These are phyloP conservation scores for Paxillus ammoniavirescens DNA, from an alignment of 768 basidiomycete species.

Conservation along the genomic window DNA sequence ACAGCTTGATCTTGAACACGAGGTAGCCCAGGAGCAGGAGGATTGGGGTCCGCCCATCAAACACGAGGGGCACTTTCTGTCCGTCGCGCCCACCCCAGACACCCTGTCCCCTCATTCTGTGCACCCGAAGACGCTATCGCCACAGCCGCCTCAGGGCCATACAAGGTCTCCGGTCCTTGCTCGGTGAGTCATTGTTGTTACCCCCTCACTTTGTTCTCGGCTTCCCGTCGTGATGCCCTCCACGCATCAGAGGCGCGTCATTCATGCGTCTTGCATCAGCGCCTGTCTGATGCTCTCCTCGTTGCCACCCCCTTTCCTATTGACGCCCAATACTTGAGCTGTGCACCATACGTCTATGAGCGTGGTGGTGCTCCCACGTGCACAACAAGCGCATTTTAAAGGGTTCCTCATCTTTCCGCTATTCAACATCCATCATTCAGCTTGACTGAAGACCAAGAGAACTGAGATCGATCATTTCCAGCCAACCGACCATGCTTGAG, in stretches of 20 bases:
- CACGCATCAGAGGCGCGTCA: not conserved
- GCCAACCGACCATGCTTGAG: slow-evolving; percentile 51
- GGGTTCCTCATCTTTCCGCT: not conserved
- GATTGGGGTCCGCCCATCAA: slow-evolving; percentile 25
- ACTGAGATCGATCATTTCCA: slow-evolving; percentile 24
- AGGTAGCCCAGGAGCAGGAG: slow-evolving; percentile 19
- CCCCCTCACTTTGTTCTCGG: not conserved
- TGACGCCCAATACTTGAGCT: slow-evolving; percentile 1
- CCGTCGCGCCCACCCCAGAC: slow-evolving; percentile 8
- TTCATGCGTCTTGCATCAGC: not conserved
- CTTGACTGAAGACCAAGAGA: not conserved
- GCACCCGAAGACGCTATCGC: slow-evolving; percentile 10
- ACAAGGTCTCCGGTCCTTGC: slow-evolving; percentile 31
- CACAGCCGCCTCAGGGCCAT: slow-evolving; percentile 19
- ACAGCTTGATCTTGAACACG: slow-evolving; percentile 12
- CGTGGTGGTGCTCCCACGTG: slow-evolving; percentile 17
- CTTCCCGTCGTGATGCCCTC: not conserved
- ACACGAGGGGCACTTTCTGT: slow-evolving; percentile 26
- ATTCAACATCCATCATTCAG: not conserved
- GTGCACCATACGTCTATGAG: slow-evolving; percentile 14
- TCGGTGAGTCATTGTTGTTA: slow-evolving; percentile 22
- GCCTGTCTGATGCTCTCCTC: slow-evolving; percentile 1
- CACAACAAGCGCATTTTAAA: not conserved
- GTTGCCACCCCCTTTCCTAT: slow-evolving; percentile 16
- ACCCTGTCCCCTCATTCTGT: slow-evolving; percentile 9